Base-by-base conservation (phyloP, 495 filamentous ascomycete genomes). In the Aspergillus homomorphus region DNA sequence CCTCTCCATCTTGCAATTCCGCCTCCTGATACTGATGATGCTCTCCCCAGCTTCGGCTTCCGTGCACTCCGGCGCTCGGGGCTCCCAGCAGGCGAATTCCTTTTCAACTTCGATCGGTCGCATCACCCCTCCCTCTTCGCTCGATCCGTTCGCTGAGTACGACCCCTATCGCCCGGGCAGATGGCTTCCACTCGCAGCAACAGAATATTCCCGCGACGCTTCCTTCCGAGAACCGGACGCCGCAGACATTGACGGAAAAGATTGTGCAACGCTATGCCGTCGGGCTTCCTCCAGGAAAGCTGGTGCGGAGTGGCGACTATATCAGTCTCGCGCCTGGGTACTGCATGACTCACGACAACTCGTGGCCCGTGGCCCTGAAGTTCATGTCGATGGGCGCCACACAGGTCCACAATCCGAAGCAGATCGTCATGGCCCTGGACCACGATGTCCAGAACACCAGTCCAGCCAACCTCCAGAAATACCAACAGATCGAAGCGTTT, bases 341-440 rank as follows among this genome's bases (percentile, higher is more conserved):
- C 22, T 89, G 88, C 76, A 94, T 96, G 64, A 92, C 91, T 0
- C 93, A 98, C 73, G 94, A 98, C 71, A 97, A 98, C 74, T 86
- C 86, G 0, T 95, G 87, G 87, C 90, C 92, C 1, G 87, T 95
- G 0, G 87, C 88, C 0, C 66, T 81, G 46, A 96, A 98, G 73
- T 95, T 92, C 77, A 88, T 90, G 84, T 86, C 84, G 0, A 93
- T 96, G 49, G 92, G 91, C n/a, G 91, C 91, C 1, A 78, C 87
- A 20, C 80, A 84, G 63, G 78, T 96, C 56, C 78, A 91, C 64
- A 73, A 91, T 70, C 80, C 80, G n/a, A 59, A 75, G 5, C 92
- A 96, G 75, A 79, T 95, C 8, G 88, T 96, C 53, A 89, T 96
- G 83, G 89, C 92, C 0, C 80, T 98, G 7, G 93, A 98, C 70